Evolutionary conservation across 116 monocot genomes (phyloP), one percentile per base, ranked within the genome.

Genomic region (Trichopus zeylanicus): DNA sequence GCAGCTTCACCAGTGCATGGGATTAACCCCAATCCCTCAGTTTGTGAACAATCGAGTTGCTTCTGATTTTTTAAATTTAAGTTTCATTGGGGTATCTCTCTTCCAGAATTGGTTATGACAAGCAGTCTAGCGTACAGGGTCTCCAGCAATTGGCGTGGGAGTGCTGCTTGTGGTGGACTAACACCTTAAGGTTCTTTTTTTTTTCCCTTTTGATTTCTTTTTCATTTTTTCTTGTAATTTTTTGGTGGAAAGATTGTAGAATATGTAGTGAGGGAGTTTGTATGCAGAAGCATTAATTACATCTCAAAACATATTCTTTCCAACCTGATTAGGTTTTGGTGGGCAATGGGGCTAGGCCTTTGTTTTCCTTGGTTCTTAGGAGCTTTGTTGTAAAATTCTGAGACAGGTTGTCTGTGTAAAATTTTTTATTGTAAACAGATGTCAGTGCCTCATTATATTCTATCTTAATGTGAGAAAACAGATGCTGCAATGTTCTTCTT

Each of bases 1-100:
- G 62, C 37, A 20, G 73, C 27, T 65, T 75, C 27, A 62, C 80
- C 18, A 92, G 92, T 69, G 87, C 92, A 27, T 92, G 92, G 92
- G 92, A 91, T 65, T 91, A 61, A 71, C 15, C 4, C 29, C 39
- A 31, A 42, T n/a, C n/a, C 46, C 12, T 8, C 21, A 22, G 6
- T 29, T 25, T 31, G 26, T 21, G n/a, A n/a, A n/a, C n/a, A n/a
- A n/a, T n/a, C n/a, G n/a, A n/a, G n/a, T 5, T 31, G 33, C 21
- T 39, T 55, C 39, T n/a, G 18, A 0, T 48, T 25, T 60, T 21
- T 33, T n/a, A 51, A 29, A 34, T 56, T 65, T 55, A 69, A n/a
- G 60, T 55, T 72, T 68, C 66, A 54, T 70, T 60, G 35, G 31
- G 31, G 57, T 31, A 23, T 49, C 31, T 22, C 21, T 22, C 29